phyloP scores from a whole-genome alignment of 345 rosid species.

The Toxicodendron radicans region DNA sequence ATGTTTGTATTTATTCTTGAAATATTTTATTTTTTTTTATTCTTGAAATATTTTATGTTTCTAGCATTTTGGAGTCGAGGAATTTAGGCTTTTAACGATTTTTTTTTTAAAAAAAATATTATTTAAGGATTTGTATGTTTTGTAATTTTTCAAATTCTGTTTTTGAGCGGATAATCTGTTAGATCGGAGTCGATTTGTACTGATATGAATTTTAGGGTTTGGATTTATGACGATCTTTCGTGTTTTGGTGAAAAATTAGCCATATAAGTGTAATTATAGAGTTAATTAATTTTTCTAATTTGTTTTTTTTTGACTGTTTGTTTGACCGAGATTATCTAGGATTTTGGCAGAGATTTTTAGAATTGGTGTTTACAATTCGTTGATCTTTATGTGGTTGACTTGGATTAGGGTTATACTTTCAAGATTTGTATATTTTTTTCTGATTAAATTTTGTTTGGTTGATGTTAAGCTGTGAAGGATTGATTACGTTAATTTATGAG shows the following conservation, averaged over 20 bases:
- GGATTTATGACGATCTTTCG: not conserved
- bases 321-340: slow-evolving; percentile 3
- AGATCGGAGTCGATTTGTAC: slow-evolving; percentile 20
- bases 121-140: not conserved
- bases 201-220: not conserved
- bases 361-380: not conserved
- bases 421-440: not conserved
- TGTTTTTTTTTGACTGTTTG: not conserved
- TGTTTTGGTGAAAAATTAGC: not conserved
- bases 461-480: not conserved
- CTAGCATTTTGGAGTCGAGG: not conserved
- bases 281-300: not conserved
- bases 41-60: not conserved
- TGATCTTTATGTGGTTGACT: not conserved
- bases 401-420: not conserved
- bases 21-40: not conserved
- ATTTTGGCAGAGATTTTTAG: not conserved
- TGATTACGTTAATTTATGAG: not conserved
- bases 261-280: not conserved
- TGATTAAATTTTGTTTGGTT: not conserved
- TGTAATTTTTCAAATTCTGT: not conserved
- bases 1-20: not conserved
- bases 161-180: slow-evolving; percentile 6
- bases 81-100: not conserved
- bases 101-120: too few species aligned